Base-by-base conservation (phyloP, 805 yeast species). In the Ogataea allantospora region DNA sequence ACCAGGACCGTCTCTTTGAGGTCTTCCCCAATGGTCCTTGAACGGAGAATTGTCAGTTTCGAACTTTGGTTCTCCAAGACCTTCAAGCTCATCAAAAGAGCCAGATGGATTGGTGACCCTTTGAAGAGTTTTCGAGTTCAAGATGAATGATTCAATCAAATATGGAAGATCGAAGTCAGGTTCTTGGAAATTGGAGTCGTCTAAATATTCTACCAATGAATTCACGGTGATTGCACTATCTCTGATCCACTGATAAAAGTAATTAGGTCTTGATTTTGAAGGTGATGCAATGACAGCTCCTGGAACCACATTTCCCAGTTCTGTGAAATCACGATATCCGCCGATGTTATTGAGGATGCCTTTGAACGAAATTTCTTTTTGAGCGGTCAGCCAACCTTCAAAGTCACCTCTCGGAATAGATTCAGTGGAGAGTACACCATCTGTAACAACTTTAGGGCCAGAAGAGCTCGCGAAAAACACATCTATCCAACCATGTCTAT, bases 1-100 rank as follows among this genome's bases (percentile, higher is more conserved):
- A 1, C 95, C 89, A 1, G 98, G 96, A 0, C 98, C 98, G 59
- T 91, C 98, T 43, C 88, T 74, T 62, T 91, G 98, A 1, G 98
- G 98, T 50, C 98, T 70, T 2, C 98, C 98, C 98, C 98, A 91
- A 23, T 66, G 58, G 2, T 66, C 80, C 5, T 60, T 58, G 52
- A 83, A 91, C 1, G 84, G 68, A 0, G 76, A 51, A 16, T 83
- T 80, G 55, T 87, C 75, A 4, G 80, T 77, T 57, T 71, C 58
- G 55, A 83, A 91, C 59, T 91, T 91, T 6, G 98, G 97, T 58
- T 91, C 98, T 2, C 97, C 98, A 22, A 89, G 67, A 2, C 86
- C 88, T 7, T 62, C 60, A 31, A 73, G 65, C 41, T 67, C 67
- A 8, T 65, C 60, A 47, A 76, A 77, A 2, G 59, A 55, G 0